Evolutionary conservation across 2,329 filamentous ascomycete genomes (phyloP), one percentile per base, ranked within the genome.

Genomic region (Hansfordia pulvinata): DNA sequence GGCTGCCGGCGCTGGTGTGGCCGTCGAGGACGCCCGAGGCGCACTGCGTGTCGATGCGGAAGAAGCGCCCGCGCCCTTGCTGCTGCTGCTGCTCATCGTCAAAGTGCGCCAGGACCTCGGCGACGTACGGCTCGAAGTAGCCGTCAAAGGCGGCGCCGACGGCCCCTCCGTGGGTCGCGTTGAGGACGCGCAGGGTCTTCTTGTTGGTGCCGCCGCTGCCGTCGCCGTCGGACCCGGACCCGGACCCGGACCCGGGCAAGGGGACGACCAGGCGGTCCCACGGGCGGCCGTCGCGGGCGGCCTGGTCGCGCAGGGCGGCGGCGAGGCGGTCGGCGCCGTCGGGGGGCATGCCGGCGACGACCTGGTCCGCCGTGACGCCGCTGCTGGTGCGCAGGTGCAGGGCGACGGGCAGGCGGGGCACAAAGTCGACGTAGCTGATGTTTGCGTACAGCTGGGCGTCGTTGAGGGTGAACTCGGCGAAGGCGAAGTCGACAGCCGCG

Each of bases 371-470:
- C 3, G 54, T 52, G 1, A 32, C 41, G n/a, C 60, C 60, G 10
- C 49, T 44, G 1, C 38, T 42, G 5, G 52, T 57, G 21, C 53
- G 51, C 8, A 74, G 51, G 4, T 58, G 56, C 34, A 74, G 47
- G 2, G 62, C 54, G 16, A 74, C 59, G 5, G 69, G 68, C 39
- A 70, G 40, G n/a, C 54, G 52, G 19, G 52, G 34, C 5, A 76
- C 64, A 42, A 79, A 79, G 47, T 80, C 74, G 22, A 79, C 74
- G 42, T 76, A 70, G 42, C 59, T 69, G 49, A 80, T 76, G 34
- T 75, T 75, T 30, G 65, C 69, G 38, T 67, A 75, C 4, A 76
- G 54, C 46, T 72, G 62, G 26, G 54, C 50, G 23, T 42, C 36
- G 42, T 72, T 70, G 43, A 63, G 66, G 2, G 70, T 75, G 44